Conservation (phyloP, 345 rosid species). For the Rhodomyrtus tomentosa region DNA sequence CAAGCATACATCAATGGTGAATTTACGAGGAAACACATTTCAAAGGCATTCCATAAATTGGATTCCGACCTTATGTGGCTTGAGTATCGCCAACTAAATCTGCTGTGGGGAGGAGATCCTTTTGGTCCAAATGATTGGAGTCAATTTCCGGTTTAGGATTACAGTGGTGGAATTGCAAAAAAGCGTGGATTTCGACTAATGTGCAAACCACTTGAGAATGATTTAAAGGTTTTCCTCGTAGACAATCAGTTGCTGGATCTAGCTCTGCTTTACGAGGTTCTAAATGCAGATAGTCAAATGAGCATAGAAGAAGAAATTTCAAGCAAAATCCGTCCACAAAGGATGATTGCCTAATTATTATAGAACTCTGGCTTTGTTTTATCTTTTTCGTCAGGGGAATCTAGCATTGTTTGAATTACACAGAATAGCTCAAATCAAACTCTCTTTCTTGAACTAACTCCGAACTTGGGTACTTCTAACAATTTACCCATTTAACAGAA, state of each 20-base stretch:
- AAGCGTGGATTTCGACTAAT: neutral
- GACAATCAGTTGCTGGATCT: fast-evolving
- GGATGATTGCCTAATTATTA: neutral
- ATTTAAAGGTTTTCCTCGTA: neutral
- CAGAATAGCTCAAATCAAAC: too few relatives aligned
- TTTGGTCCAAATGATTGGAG: neutral
- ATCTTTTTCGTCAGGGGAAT: too few relatives aligned
- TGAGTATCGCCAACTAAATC: neutral
- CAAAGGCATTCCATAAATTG: too few relatives aligned
- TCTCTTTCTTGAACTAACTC: too few relatives aligned
- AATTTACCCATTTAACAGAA: neutral
- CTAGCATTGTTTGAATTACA: too few relatives aligned
- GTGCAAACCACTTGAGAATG: neutral
- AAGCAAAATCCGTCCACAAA: neutral
- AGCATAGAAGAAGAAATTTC: neutral
- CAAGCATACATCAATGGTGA: too few relatives aligned
- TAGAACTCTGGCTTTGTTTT: neutral
- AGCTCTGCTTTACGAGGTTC: neutral
- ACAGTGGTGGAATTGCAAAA: fast-evolving
- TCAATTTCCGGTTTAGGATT: fast-evolving
- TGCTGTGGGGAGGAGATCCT: fast-evolving
- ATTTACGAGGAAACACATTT: too few relatives aligned
- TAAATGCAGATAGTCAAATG: neutral
- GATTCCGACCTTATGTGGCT: neutral
- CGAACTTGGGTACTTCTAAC: neutral